Base-by-base conservation (phyloP, 805 yeast species). In the Pichia eremophila region DNA sequence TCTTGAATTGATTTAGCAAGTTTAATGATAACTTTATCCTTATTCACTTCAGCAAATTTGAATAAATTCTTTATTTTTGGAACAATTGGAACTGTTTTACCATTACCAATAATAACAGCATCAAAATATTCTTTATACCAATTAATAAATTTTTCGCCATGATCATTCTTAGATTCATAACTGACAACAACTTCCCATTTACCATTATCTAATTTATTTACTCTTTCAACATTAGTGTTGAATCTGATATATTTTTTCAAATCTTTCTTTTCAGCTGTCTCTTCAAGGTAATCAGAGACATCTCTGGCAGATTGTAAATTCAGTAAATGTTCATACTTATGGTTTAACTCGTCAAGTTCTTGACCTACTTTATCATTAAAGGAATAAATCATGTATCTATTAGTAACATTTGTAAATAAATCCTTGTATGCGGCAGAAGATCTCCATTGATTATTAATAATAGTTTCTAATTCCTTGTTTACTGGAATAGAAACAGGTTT, bases 21-120 rank as follows among this genome's bases (percentile, higher is more conserved):
- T 4, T 66, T 57, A 3, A 83, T 60, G 4, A 69, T 63, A 3
- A 63, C 69, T 2, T 81, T 81, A 50, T 63, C 61, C 32, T 59
- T 54, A 15, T 57, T 56, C 41, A 61, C 59, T 67, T 57, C 2
- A 83, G 86, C 3, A 62, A 55, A 56, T 18, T 51, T 44, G 2
- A 19, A 18, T 5, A 56, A 41, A 10, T 48, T 48, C 9, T 52
- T 60, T 38, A 77, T 67, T 19, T 70, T 59, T 3, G 91, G 90
- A 42, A 77, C 62, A 54, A 58, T 67, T 1, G 90, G 90, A 29
- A 72, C 65, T 31, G 79, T 72, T 58, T 78, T 81, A 3, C 90
- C 90, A 22, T 75, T 68, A 3, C 87, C 84, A 10, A 81, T 59
- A 2, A 78, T 77, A 10, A 84, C 74, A 10, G 78, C 84, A 58